phyloP scores from a whole-genome alignment of 2,329 filamentous ascomycete genomes.

The Fusarium proliferatum region DNA sequence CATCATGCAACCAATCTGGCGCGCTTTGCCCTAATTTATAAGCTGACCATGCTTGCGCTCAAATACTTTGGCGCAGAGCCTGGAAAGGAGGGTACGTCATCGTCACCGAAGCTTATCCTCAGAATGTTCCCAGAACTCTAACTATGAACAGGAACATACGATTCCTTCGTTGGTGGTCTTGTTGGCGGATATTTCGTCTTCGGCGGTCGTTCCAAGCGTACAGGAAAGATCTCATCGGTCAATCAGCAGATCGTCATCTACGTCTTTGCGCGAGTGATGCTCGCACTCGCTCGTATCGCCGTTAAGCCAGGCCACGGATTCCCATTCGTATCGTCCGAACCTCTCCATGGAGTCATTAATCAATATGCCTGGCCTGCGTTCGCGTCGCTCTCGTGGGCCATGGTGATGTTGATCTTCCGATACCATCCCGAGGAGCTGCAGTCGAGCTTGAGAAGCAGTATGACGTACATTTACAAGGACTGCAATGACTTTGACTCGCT shows the following conservation, averaged over 20 bases:
- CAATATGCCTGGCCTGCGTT: conserved; percentile 92
- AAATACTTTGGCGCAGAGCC: conserved; percentile 69
- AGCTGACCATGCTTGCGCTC: conserved; percentile 80
- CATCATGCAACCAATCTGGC: conserved; percentile 94
- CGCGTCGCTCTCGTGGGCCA: conserved; percentile 88
- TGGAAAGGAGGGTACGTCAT: conserved; percentile 67
- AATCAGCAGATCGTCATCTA: conserved; percentile 99
- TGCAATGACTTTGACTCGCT: conserved; percentile 90
- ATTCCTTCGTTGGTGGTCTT: conserved; percentile 87
- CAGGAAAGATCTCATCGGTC: conserved; percentile 78
- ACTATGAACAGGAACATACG: conserved; percentile 68
- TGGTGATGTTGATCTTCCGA: conserved; percentile 95
- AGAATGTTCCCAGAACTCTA: neutral
- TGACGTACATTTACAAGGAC: conserved; percentile 96
- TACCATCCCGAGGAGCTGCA: conserved; percentile 93
- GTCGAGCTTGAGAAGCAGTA: conserved; percentile 90
- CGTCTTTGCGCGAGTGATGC: conserved; percentile 90
- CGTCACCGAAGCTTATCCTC: neutral
- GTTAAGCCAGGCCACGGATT: conserved; percentile 72
- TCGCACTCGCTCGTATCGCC: conserved; percentile 85
- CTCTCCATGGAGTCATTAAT: conserved; percentile 62
- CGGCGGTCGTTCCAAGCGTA: conserved; percentile 71
- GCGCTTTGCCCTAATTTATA: conserved; percentile 92
- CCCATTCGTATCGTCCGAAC: conserved; percentile 61
- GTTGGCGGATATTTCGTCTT: conserved; percentile 95